Percentiles rank a stretch among this genome's conserved stretches.
Conservation (phyloP, 306 rosid species). For the Glycine tomentella region DNA sequence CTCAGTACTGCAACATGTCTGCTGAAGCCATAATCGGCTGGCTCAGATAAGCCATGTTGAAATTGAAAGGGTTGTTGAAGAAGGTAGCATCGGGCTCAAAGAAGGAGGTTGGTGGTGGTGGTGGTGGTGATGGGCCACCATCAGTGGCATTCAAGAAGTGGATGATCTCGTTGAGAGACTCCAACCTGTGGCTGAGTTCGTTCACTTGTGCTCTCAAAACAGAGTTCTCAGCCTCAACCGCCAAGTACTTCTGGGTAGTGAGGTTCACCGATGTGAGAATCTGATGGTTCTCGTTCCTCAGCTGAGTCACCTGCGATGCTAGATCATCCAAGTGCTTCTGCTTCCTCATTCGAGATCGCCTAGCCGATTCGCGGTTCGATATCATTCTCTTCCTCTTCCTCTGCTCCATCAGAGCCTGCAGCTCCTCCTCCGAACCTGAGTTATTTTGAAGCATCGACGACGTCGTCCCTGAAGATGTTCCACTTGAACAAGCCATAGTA, state of each 20-base stretch:
- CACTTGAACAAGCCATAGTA: slow-evolving; percentile 71
- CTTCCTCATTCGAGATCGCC: slow-evolving; percentile 84
- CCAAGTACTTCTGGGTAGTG: slow-evolving; percentile 65
- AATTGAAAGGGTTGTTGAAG: slow-evolving; percentile 56
- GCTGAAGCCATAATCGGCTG: slow-evolving; percentile 80
- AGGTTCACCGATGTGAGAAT: slow-evolving; percentile 59
- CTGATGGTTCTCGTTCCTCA: slow-evolving; percentile 69
- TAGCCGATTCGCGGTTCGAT: slow-evolving; percentile 89
- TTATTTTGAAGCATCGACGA: slow-evolving; percentile 58
- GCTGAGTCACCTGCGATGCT: slow-evolving; percentile 56
- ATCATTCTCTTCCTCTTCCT: slow-evolving; percentile 92
- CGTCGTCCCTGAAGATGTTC: slow-evolving; percentile 73
- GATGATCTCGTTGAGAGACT: slow-evolving; percentile 68
- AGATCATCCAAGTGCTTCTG: slow-evolving; percentile 91
- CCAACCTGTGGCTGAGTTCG: slow-evolving; percentile 69
- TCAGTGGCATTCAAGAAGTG: slow-evolving; percentile 54
- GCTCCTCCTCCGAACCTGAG: slow-evolving; percentile 76
- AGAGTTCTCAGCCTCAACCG: slow-evolving; percentile 73
- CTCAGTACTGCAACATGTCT: slow-evolving; percentile 59
- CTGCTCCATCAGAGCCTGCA: slow-evolving; percentile 66
- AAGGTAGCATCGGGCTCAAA: slow-evolving; percentile 43
- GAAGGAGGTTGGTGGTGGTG: slow-evolving; percentile 9
- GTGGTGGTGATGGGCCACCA: slow-evolving; percentile 39
- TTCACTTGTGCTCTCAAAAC: slow-evolving; percentile 75
- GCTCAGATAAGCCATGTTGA: slow-evolving; percentile 48